phyloP scores from a whole-genome alignment of 2,329 filamentous ascomycete species.

The Didymella pinodella region DNA sequence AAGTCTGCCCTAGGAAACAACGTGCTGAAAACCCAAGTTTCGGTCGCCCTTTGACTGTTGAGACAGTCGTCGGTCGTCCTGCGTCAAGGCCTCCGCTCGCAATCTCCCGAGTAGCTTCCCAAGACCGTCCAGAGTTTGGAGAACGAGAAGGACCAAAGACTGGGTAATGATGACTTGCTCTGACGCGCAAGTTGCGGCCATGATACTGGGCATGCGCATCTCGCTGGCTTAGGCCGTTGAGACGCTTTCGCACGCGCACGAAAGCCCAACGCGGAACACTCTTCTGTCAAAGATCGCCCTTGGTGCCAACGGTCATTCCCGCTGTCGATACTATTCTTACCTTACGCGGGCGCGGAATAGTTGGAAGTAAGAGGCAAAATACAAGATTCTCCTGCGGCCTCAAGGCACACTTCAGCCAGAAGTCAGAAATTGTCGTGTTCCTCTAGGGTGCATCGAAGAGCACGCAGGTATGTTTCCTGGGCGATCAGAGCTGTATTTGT shows the following conservation, averaged over 20 bases:
- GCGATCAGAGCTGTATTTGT: too few species aligned
- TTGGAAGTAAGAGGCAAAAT: too few species aligned
- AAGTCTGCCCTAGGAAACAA: not conserved
- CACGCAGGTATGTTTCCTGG: too few species aligned
- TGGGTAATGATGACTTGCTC: not conserved
- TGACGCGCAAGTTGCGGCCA: not conserved
- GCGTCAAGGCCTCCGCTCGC: not conserved
- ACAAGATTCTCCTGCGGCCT: too few species aligned
- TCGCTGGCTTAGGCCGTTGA: not conserved
- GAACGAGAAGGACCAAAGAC: not conserved
- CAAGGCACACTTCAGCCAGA: too few species aligned
- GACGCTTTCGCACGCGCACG: not conserved
- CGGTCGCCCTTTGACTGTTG: not conserved
- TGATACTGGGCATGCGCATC: not conserved
- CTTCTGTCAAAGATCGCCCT: not conserved
- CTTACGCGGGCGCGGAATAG: too few species aligned
- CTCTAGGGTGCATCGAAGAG: too few species aligned
- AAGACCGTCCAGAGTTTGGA: too few species aligned
- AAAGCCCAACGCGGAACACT: too few species aligned
- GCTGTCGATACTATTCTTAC: conserved; percentile 7
- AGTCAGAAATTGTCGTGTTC: too few species aligned
- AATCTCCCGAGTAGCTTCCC: not conserved
- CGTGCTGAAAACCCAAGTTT: not conserved
- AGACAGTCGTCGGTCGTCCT: not conserved
- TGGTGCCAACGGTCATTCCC: conserved; percentile 11